These are phyloP conservation scores for Diaporthe humulicola DNA, from an alignment of 2,329 filamentous ascomycete genomes.

Conservation along the genomic window DNA sequence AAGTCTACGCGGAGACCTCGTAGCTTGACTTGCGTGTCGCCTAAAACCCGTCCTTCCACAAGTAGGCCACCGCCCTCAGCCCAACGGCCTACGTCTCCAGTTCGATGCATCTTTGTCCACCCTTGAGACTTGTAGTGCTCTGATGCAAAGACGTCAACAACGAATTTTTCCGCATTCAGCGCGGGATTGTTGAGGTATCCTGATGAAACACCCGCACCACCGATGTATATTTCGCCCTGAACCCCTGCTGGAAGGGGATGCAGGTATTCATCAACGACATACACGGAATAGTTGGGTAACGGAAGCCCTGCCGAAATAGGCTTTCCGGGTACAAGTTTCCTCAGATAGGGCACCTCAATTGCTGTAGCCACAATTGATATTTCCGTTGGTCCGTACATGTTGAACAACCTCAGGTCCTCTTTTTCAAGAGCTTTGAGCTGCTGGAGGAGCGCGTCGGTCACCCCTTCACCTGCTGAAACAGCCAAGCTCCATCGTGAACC, in stretches of 20 bases:
- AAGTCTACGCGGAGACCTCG: constrained; percentile 49
- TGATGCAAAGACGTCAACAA: constrained; percentile 21
- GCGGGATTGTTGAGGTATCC: constrained; percentile 54
- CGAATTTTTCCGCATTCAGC: constrained; percentile 36
- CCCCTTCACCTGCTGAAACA: constrained; percentile 41
- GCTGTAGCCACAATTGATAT: background rate
- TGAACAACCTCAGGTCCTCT: constrained; percentile 7
- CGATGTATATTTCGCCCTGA: constrained; percentile 55
- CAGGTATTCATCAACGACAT: constrained; percentile 54
- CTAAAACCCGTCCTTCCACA: constrained; percentile 53
- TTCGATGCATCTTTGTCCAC: constrained; percentile 52
- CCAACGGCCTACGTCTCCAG: constrained; percentile 56
- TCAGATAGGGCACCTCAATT: background rate
- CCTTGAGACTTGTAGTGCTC: constrained; percentile 32
- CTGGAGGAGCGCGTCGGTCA: constrained; percentile 24
- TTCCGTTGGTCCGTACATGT: constrained; percentile 42
- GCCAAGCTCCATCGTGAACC: constrained; percentile 20
- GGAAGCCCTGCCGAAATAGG: background rate
- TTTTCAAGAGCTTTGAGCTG: background rate
- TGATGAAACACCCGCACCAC: constrained; percentile 54
- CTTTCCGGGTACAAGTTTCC: no score
- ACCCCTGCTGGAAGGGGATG: constrained; percentile 49
- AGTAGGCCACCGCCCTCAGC: constrained; percentile 50
- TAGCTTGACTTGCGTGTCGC: constrained; percentile 61
- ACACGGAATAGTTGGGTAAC: constrained; percentile 51